These are phyloP conservation scores for Quercus ilex DNA, from an alignment of 306 rosid species.

Conservation along the genomic window DNA sequence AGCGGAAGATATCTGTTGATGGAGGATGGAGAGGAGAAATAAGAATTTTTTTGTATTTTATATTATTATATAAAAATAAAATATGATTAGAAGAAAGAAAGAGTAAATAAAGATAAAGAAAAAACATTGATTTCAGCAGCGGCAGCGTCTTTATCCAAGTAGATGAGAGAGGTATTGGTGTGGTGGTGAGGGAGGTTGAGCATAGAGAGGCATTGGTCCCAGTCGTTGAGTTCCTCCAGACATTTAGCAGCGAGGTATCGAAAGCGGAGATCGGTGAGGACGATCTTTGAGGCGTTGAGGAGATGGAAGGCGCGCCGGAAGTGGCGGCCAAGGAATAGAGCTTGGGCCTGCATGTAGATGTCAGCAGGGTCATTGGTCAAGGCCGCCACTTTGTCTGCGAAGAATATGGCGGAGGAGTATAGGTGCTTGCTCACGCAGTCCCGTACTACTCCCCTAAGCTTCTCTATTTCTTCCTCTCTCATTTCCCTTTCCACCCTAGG, in stretches of 20 bases:
- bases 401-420: conserved; percentile 93
- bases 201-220: conserved; percentile 90
- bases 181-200: conserved; percentile 27
- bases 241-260: conserved; percentile 97
- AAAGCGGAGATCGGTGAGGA: conserved; percentile 84
- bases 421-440: conserved; percentile 95
- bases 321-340: conserved; percentile 93
- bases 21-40: conserved; percentile 17
- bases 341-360: conserved; percentile 95
- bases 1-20: conserved; percentile 82
- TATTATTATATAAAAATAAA: neutral
- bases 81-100: neutral
- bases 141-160: too few species aligned
- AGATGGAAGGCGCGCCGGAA: conserved; percentile 94
- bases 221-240: conserved; percentile 97
- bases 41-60: neutral
- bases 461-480: conserved; percentile 88
- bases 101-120: neutral
- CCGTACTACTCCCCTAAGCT: conserved; percentile 87
- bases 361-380: conserved; percentile 91
- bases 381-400: conserved; percentile 89
- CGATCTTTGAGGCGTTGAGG: conserved; percentile 86
- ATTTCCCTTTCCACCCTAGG: conserved; percentile 26
- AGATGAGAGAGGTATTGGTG: too few species aligned
- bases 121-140: neutral